Evolutionary conservation across 306 rosid genomes (phyloP).

Genomic region (Cicer arietinum): DNA sequence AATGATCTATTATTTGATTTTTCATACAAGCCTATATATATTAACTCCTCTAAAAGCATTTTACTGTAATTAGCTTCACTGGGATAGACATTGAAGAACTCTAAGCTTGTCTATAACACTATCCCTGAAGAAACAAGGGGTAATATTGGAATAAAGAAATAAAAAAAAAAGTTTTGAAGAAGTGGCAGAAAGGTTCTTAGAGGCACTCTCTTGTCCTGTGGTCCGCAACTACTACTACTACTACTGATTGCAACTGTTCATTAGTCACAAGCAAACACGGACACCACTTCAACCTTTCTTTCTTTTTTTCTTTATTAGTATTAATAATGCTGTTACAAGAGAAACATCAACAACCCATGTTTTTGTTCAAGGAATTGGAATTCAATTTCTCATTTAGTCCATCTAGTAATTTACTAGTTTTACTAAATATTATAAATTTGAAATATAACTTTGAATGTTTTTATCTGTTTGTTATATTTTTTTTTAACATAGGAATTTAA

Average conservation of each 20-base stretch:
- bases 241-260: constrained; percentile 55
- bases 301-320: neutral
- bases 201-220: constrained; percentile 40
- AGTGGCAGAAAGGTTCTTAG: constrained; percentile 38
- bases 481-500: no score
- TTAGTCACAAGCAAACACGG: constrained; percentile 45
- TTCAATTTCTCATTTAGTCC: neutral
- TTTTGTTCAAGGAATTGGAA: constrained; percentile 1
- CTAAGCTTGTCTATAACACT: neutral
- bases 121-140: neutral
- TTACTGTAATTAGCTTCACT: constrained; percentile 19
- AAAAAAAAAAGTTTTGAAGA: neutral
- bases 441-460: no score
- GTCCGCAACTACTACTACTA: constrained; percentile 49
- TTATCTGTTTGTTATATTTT: no score
- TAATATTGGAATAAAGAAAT: constrained; percentile 40
- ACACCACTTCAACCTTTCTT: constrained; percentile 2
- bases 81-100: neutral
- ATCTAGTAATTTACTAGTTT: no score
- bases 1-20: no score
- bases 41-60: neutral
- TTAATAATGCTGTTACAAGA: neutral
- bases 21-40: constrained; percentile 10
- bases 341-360: neutral
- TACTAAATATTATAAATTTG: no score